Percentiles rank a stretch among this genome's conserved stretches.
phyloP scores from a whole-genome alignment of 1,139 yeast species.

The Taphrina sp. region DNA sequence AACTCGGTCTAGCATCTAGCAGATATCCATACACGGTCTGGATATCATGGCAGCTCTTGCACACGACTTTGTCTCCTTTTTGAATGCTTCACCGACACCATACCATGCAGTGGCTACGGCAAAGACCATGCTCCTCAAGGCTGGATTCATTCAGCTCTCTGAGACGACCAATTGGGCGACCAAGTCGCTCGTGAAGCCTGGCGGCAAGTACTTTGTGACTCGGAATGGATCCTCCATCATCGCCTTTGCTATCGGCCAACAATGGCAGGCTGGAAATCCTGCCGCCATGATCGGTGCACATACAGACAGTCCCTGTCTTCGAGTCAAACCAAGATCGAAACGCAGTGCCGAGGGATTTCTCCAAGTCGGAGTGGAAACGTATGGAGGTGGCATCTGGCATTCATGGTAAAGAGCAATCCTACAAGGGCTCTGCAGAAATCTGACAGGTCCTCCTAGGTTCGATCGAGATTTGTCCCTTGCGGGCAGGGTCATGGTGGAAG shows the following conservation, averaged over 20 bases:
- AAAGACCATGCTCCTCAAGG: slow-evolving; percentile 52
- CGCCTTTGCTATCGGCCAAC: slow-evolving; percentile 67
- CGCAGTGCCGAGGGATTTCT: slow-evolving; percentile 67
- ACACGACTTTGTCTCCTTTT: slow-evolving; percentile 49
- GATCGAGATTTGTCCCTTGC: slow-evolving; percentile 91
- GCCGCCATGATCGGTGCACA: slow-evolving; percentile 90
- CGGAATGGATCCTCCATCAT: slow-evolving; percentile 84
- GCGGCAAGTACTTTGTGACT: slow-evolving; percentile 67
- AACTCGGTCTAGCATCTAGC: too few species aligned
- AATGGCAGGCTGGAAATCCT: slow-evolving; percentile 78
- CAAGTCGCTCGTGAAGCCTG: slow-evolving; percentile 47
- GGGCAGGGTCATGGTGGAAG: slow-evolving; percentile 76
- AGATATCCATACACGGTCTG: too few species aligned
- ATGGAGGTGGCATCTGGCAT: slow-evolving; percentile 95
- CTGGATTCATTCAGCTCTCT: slow-evolving; percentile 71
- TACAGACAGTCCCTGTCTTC: slow-evolving; percentile 77
- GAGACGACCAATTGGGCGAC: slow-evolving; percentile 79
- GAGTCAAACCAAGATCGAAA: slow-evolving; percentile 86
- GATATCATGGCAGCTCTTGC: slow-evolving; percentile 12
- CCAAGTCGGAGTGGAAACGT: slow-evolving; percentile 90
- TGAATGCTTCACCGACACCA: slow-evolving; percentile 88
- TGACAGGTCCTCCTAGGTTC: slow-evolving; percentile 51
- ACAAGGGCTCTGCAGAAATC: slow-evolving; percentile 45
- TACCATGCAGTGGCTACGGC: slow-evolving; percentile 82
- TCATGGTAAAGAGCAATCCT: slow-evolving; percentile 49